phyloP scores from a whole-genome alignment of 169 alveolate genomes.

The Plasmodium fragile region DNA sequence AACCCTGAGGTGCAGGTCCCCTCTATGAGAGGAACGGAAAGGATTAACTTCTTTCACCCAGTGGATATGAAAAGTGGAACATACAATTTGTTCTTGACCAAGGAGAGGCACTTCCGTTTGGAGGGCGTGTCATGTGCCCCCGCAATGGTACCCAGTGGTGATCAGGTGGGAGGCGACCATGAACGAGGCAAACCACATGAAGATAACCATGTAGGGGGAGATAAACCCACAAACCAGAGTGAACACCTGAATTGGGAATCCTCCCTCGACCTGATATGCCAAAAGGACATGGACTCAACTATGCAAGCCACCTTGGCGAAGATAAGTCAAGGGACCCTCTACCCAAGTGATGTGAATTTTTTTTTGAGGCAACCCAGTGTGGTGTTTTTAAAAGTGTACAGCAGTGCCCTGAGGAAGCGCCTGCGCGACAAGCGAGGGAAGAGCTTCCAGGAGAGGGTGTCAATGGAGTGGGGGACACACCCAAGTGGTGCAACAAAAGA shows the following conservation, averaged over 20 bases:
- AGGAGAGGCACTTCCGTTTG: background rate
- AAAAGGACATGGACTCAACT: background rate
- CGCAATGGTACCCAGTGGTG: background rate
- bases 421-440: background rate
- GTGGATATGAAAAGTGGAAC: conserved; percentile 1
- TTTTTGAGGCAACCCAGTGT: conserved; percentile 4
- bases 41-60: conserved; percentile 20
- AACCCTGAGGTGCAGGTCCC: background rate
- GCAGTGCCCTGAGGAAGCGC: background rate
- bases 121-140: background rate
- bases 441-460: background rate
- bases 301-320: background rate
- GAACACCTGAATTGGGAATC: background rate
- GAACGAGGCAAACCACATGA: background rate
- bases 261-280: background rate
- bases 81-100: conserved; percentile 14
- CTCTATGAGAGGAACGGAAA: background rate
- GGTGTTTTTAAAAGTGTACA: conserved; percentile 15
- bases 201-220: background rate
- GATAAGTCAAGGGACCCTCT: background rate
- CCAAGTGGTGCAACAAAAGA: background rate
- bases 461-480: background rate
- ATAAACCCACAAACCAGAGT: background rate
- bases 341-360: background rate
- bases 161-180: background rate